A percentile compares a stretch with the other conserved stretches of the same genome.
phyloP scores from a whole-genome alignment of 2,329 filamentous ascomycete species.

The Pyricularia grisea region DNA sequence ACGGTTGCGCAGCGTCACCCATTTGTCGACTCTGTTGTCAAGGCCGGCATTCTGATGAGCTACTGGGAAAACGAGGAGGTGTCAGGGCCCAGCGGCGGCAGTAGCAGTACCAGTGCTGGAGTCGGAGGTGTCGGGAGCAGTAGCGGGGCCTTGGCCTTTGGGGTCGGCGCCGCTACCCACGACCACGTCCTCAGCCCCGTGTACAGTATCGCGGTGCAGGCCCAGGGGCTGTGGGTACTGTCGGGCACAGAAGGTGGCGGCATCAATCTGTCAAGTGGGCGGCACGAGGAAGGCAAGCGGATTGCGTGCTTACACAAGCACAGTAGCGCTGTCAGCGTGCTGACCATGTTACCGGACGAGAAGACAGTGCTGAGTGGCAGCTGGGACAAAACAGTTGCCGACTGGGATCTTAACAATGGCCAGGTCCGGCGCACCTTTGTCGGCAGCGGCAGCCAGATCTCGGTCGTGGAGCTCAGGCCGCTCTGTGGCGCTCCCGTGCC shows the following conservation, averaged over 20 bases:
- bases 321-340: slow-evolving; percentile 82
- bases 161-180: slow-evolving; percentile 28
- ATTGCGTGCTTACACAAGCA: slow-evolving; percentile 76
- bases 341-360: slow-evolving; percentile 77
- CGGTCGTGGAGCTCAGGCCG: slow-evolving; percentile 77
- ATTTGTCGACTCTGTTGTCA: slow-evolving; percentile 94
- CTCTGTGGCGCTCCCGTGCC: slow-evolving; percentile 67
- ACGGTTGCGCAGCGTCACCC: slow-evolving; percentile 94
- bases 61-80: slow-evolving; percentile 98
- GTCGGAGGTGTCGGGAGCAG: slow-evolving; percentile 8
- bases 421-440: slow-evolving; percentile 66
- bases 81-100: slow-evolving; percentile 8
- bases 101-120: neutral
- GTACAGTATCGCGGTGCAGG: slow-evolving; percentile 87
- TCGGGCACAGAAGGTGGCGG: slow-evolving; percentile 83
- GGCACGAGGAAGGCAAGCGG: slow-evolving; percentile 88
- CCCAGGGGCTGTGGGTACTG: slow-evolving; percentile 81
- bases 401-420: slow-evolving; percentile 92
- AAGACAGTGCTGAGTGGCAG: slow-evolving; percentile 81
- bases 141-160: slow-evolving; percentile 18
- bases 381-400: slow-evolving; percentile 90
- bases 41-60: slow-evolving; percentile 86
- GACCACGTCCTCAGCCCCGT: slow-evolving; percentile 73
- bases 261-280: slow-evolving; percentile 87
- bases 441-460: slow-evolving; percentile 74